phyloP scores from a whole-genome alignment of 257 asterid genomes.

The Jasminum sambac region DNA sequence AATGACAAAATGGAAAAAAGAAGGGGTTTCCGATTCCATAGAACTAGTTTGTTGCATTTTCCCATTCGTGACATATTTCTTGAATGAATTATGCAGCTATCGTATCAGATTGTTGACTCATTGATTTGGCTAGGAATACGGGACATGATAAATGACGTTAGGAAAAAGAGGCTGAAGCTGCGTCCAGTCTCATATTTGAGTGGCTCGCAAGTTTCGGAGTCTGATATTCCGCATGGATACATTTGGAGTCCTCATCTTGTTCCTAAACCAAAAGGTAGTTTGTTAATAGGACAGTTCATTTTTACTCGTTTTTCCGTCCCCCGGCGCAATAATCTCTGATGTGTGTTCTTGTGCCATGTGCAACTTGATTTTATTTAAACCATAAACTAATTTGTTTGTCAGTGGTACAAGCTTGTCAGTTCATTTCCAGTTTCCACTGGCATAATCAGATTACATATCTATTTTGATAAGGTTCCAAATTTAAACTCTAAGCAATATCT shows the following conservation, averaged over 20 bases:
- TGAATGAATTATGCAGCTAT: conserved; percentile 69
- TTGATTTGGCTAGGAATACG: conserved; percentile 97
- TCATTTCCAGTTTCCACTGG: conserved; percentile 11
- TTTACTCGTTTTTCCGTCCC: no score
- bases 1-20: neutral
- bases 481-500: conserved; percentile 22
- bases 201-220: conserved; percentile 83
- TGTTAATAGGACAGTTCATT: conserved; percentile 11
- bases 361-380: conserved; percentile 12
- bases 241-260: conserved; percentile 99
- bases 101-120: conserved; percentile 95
- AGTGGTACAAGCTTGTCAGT: conserved; percentile 3
- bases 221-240: conserved; percentile 86
- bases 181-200: conserved; percentile 92
- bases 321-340: neutral
- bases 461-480: conserved; percentile 22
- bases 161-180: conserved; percentile 88
- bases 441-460: conserved; percentile 9
- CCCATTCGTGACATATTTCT: conserved; percentile 28
- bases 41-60: neutral
- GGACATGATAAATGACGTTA: conserved; percentile 85
- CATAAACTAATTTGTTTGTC: conserved; percentile 9
- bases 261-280: conserved; percentile 92
- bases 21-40: neutral
- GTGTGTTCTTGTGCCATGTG: conserved; percentile 17